Conservation (phyloP, 176 grass and related monocot genomes). For the Poa annua region DNA sequence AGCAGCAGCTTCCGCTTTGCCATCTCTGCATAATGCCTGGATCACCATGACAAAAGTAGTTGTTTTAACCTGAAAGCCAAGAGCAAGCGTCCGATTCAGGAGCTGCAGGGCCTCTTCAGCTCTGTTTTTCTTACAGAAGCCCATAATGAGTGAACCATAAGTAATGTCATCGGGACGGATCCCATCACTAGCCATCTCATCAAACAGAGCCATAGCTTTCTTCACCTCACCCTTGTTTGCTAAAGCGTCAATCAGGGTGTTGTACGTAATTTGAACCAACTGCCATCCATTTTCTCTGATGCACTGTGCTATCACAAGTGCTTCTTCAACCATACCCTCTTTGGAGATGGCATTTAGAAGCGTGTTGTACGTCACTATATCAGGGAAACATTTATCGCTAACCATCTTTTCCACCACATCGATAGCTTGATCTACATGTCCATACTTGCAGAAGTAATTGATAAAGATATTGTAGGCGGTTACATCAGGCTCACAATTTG, state of each 20-base stretch:
- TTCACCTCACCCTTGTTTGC: slow-evolving; percentile 63
- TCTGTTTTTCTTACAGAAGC: slow-evolving; percentile 69
- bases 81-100: slow-evolving; percentile 59
- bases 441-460: slow-evolving; percentile 70
- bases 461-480: slow-evolving; percentile 82
- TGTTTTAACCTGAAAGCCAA: slow-evolving; percentile 63
- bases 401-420: slow-evolving; percentile 71
- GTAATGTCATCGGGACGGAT: slow-evolving; percentile 69
- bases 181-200: slow-evolving; percentile 65
- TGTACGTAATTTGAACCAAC: slow-evolving; percentile 69
- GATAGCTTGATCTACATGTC: slow-evolving; percentile 65
- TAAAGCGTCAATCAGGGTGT: slow-evolving; percentile 75
- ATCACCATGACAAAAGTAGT: slow-evolving; percentile 70
- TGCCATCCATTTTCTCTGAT: slow-evolving; percentile 61
- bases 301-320: slow-evolving; percentile 56
- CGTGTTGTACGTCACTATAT: slow-evolving; percentile 85
- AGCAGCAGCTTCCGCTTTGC: slow-evolving; percentile 58
- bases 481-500: slow-evolving; percentile 59
- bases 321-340: slow-evolving; percentile 62
- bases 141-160: slow-evolving; percentile 76
- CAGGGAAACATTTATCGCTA: slow-evolving; percentile 56
- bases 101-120: slow-evolving; percentile 52
- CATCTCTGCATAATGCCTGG: slow-evolving; percentile 64
- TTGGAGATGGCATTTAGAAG: slow-evolving; percentile 69
- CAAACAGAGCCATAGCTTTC: slow-evolving; percentile 59